Conservation (phyloP, 768 basidiomycete species). For the Albatrellus ellisii region DNA sequence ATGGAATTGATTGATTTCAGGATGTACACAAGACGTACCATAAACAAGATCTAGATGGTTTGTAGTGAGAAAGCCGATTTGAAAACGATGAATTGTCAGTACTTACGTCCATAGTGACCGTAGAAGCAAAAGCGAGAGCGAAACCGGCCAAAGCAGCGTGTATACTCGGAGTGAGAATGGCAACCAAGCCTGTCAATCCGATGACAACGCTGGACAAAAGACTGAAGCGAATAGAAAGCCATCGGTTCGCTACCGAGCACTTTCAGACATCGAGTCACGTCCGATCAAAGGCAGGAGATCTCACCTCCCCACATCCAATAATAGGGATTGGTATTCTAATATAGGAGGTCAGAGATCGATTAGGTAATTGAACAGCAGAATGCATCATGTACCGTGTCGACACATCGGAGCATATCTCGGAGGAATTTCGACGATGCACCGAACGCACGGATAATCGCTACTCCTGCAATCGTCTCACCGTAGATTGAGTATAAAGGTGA, state of each 20-base stretch:
- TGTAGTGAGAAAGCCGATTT: conserved; percentile 13
- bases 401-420: conserved; percentile 70
- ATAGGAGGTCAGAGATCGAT: not conserved
- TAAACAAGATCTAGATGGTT: conserved; percentile 24
- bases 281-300: conserved; percentile 9
- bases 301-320: conserved; percentile 89
- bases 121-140: conserved; percentile 72
- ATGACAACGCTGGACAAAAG: conserved; percentile 60
- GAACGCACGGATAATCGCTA: conserved; percentile 61
- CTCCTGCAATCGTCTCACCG: conserved; percentile 38
- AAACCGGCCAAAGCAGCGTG: conserved; percentile 80
- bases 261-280: not conserved
- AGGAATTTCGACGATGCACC: conserved; percentile 81
- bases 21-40: not conserved
- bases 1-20: conserved; percentile 1
- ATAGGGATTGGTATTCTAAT: conserved; percentile 52
- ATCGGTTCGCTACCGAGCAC: conserved; percentile 58
- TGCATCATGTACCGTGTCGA: conserved; percentile 51
- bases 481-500: conserved; percentile 40
- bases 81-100: not conserved
- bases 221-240: conserved; percentile 84
- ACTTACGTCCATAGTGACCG: conserved; percentile 54
- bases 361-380: not conserved
- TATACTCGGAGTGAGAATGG: conserved; percentile 56
- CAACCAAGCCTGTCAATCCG: conserved; percentile 56